Evolutionary conservation across 495 filamentous ascomycete species (phyloP), one percentile per base, ranked within the genome.

Genomic region (Talaromyces nanjingensis): DNA sequence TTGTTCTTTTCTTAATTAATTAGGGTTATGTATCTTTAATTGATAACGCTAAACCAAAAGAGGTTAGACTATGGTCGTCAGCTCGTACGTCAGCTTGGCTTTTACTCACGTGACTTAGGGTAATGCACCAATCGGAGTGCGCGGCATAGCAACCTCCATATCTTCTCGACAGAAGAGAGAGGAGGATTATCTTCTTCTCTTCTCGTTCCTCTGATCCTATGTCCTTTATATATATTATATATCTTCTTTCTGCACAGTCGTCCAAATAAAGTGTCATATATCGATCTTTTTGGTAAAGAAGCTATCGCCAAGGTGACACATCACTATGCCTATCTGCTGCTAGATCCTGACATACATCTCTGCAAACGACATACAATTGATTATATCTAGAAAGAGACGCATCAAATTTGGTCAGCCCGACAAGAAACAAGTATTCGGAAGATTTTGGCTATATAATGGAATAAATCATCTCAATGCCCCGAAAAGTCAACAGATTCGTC

Each of bases 401-500:
- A 1, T 9, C 20, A n/a, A 3, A 49, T 49, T 9, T 49, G n/a
- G 18, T 49, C 45, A 20, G 45, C 6, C 45, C n/a, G 6, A 49
- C 54, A 29, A 59, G 16, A 34, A 34, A 34, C 1, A 16, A 6
- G 33, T 39, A 18, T 5, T 20, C 4, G 25, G 25, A 5, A 12
- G 1, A 59, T 18, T 20, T 39, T 59, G 12, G 34, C 31, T 37
- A 42, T 59, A 59, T 31, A 20, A 33, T 22, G 56, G 60, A 34
- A 54, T 20, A 11, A 7, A 54, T 9, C 29, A 12, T 25, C 6
- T 8, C 45, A 18, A 62, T 62, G 60, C 42, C 60, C 27, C 60
- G 60, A 34, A 52, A 25, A 62, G 27, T 62, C 14, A 54, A 62
- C 25, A 70, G 69, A 64, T 62, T 71, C 9, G 39, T 71, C 6